phyloP scores from a whole-genome alignment of 768 basidiomycete species.

The Imleria badia region DNA sequence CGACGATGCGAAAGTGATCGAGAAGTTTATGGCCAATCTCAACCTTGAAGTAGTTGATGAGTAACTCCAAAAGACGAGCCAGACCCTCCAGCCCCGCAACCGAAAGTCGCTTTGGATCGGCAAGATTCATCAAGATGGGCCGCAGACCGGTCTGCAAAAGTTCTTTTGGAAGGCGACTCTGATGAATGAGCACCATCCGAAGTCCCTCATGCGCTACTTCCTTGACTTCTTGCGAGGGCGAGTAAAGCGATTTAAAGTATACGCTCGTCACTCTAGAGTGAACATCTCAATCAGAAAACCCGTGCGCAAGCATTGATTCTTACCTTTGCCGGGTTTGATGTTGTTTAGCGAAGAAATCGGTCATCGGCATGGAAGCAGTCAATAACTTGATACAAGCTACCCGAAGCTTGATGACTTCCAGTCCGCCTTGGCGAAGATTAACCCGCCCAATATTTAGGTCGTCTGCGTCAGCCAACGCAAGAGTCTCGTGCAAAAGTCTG shows the following conservation, averaged over 20 bases:
- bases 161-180: constrained; percentile 91
- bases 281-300: constrained; percentile 4
- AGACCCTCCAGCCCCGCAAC: constrained; percentile 92
- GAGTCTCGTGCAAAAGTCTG: constrained; percentile 87
- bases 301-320: constrained; percentile 8
- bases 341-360: constrained; percentile 90
- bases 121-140: constrained; percentile 96
- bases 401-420: constrained; percentile 86
- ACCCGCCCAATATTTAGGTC: constrained; percentile 78
- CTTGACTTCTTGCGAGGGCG: constrained; percentile 86
- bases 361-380: constrained; percentile 91
- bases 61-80: constrained; percentile 86
- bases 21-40: constrained; percentile 97
- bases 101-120: constrained; percentile 91
- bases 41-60: constrained; percentile 99
- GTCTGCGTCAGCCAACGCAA: constrained; percentile 94
- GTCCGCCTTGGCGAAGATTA: constrained; percentile 70
- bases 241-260: constrained; percentile 98
- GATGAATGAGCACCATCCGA: constrained; percentile 83
- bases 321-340: constrained; percentile 84
- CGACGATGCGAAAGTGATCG: constrained; percentile 92
- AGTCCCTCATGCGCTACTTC: constrained; percentile 94
- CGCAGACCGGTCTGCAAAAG: constrained; percentile 92
- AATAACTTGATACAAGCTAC: constrained; percentile 92
- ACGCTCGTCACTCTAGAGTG: constrained; percentile 79